Base-by-base conservation (phyloP, 345 rosid genomes). In the Salix koriyanagi region DNA sequence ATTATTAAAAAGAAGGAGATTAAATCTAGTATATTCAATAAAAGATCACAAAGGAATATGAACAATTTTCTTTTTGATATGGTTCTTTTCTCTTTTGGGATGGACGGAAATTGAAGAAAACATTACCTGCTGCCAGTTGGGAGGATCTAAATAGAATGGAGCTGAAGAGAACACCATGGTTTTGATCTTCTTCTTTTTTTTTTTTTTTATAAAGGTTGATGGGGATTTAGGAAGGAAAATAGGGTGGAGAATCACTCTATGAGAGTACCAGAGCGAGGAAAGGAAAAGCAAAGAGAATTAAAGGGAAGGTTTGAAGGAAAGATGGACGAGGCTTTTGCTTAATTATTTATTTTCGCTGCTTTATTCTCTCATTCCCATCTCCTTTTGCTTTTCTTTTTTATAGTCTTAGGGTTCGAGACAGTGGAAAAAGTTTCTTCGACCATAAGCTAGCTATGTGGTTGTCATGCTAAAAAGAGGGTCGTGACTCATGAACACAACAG, bases 81-180 rank as follows among this genome's bases (percentile, higher is more conserved):
- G 74, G 78, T 23, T 44, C 21, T 72, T 62, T 65, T 68, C 48
- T 65, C 69, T 75, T 74, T 78, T 67, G 21, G 6, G 16, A 23
- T 41, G 26, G 83, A 77, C 41, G 67, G 28, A 82, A 81, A 82
- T 76, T 69, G 76, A 83, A 79, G 80, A 71, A 83, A 76, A 70
- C 46, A 9, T 69, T 80, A 90, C 94, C 92, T 88, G 97, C 46
- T 90, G 87, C 94, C 97, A 90, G 77, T 89, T 86, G 83, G 84
- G 86, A 74, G 91, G 86, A 85, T 89, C 90, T 79, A 87, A 83
- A 83, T 87, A 89, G 87, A 87, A 75, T 77, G 90, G 88, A 87
- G 81, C 83, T 14, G 97, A 89, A 69, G 97, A 84, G 83, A 89
- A 92, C 80, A 81, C 88, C 97, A 90, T 92, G 79, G 86, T 85